Percentiles rank a stretch among this genome's conserved stretches.
Conservation (phyloP, 1,139 yeast genomes). For the Taphrina betulina region DNA sequence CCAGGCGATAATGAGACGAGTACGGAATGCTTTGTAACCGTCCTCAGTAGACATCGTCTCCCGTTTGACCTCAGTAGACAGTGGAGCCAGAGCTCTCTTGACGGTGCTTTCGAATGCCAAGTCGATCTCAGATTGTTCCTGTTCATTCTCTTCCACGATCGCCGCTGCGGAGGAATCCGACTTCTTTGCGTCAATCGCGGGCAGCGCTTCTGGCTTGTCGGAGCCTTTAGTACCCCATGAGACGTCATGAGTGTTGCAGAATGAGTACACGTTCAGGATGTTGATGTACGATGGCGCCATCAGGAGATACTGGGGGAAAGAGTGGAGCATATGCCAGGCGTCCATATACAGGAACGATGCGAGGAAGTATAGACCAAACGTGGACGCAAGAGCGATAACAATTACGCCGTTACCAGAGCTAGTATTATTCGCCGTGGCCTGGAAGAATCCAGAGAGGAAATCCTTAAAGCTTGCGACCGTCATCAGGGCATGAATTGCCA, state of each 20-base stretch:
- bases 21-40: conserved; percentile 70
- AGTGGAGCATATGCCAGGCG: conserved; percentile 92
- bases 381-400: conserved; percentile 80
- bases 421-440: conserved; percentile 42
- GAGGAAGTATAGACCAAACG: conserved; percentile 81
- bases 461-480: conserved; percentile 37
- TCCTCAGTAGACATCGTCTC: conserved; percentile 52
- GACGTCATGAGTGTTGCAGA: conserved; percentile 93
- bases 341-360: conserved; percentile 77
- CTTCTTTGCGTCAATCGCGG: conserved; percentile 52
- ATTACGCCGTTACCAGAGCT: conserved; percentile 50
- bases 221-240: conserved; percentile 99
- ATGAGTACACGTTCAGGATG: conserved; percentile 70
- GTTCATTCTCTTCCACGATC: conserved; percentile 67
- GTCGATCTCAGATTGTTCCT: conserved; percentile 69
- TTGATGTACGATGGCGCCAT: conserved; percentile 89
- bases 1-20: conserved; percentile 79
- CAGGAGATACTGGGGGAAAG: conserved; percentile 79
- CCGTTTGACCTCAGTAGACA: conserved; percentile 44
- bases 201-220: conserved; percentile 59
- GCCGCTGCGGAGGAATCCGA: conserved; percentile 70
- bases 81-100: conserved; percentile 50
- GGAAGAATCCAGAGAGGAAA: conserved; percentile 33
- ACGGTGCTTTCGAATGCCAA: conserved; percentile 42
- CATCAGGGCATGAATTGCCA: conserved; percentile 44